Percentiles rank a stretch among this genome's conserved stretches.
These are phyloP conservation scores for Lunularia cruciata DNA, from an alignment of 225 moss, liverwort and hornwort genomes.

Conservation along the genomic window DNA sequence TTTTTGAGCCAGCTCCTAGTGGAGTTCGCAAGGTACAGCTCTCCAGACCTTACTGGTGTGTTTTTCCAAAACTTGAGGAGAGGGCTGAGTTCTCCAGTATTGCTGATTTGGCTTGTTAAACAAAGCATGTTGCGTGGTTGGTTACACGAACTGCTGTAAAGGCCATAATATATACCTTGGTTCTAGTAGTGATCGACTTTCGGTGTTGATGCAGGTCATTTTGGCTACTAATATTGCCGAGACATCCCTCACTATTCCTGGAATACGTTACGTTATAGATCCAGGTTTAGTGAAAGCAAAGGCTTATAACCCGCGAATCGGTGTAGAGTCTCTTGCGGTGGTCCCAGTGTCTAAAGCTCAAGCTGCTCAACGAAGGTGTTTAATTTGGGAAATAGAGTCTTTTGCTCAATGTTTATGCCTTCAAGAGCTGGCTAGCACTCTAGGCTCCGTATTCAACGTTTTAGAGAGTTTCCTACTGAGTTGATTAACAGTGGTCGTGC, in stretches of 20 bases:
- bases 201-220: constrained; percentile 72
- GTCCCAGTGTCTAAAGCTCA: constrained; percentile 98
- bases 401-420: too few species aligned
- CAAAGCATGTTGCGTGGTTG: too few species aligned
- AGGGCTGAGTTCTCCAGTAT: too few species aligned
- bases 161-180: not conserved
- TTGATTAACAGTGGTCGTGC: constrained; percentile 89
- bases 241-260: constrained; percentile 97
- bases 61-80: too few species aligned
- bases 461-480: constrained; percentile 40
- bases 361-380: constrained; percentile 89
- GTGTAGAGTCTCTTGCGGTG: constrained; percentile 87
- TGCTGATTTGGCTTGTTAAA: too few species aligned
- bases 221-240: constrained; percentile 98
- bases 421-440: too few species aligned
- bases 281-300: constrained; percentile 92
- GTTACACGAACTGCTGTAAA: too few species aligned
- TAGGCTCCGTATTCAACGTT: too few species aligned
- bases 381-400: not conserved
- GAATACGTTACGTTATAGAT: constrained; percentile 88
- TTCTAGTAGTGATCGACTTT: not conserved
- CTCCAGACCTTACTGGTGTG: too few species aligned
- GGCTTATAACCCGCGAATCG: constrained; percentile 81
- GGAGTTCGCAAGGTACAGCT: constrained; percentile 73
- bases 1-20: constrained; percentile 70